Evolutionary conservation across 192 early-diverging fungal species (phyloP).

Genomic region (Chytriomyces hyalinus): DNA sequence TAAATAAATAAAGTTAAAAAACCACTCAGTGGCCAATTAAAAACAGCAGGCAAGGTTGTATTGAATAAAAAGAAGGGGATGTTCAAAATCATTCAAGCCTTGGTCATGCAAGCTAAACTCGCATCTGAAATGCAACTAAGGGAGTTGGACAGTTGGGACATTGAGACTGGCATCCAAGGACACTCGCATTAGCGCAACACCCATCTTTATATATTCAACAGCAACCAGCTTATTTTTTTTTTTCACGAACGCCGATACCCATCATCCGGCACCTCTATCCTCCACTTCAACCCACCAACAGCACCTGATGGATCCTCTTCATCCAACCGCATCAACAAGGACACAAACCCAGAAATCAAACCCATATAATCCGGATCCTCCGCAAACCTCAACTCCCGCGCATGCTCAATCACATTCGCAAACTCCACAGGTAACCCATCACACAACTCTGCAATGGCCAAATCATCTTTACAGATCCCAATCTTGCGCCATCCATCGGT

Average conservation of each 20-base stretch:
- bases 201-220: too few species aligned
- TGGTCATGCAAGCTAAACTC: too few species aligned
- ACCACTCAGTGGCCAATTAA: too few species aligned
- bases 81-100: too few species aligned
- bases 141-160: too few species aligned
- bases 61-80: too few species aligned
- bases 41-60: too few species aligned
- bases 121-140: too few species aligned
- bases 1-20: too few species aligned
- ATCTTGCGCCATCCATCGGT: slow-evolving; percentile 52
- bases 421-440: slow-evolving; percentile 45
- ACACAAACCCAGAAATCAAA: slow-evolving; percentile 40
- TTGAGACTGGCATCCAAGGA: too few species aligned
- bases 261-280: not conserved
- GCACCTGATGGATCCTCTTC: not conserved
- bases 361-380: slow-evolving; percentile 48
- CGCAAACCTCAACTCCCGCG: slow-evolving; percentile 42
- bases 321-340: slow-evolving; percentile 19
- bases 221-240: too few species aligned
- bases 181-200: too few species aligned
- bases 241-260: slow-evolving; percentile 4
- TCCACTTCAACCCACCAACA: not conserved
- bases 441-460: slow-evolving; percentile 34
- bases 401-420: slow-evolving; percentile 42
- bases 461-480: slow-evolving; percentile 41